Percentiles rank a stretch among this genome's conserved stretches.
These are phyloP conservation scores for Cadophora luteo-olivacea DNA, from an alignment of 2,329 filamentous ascomycete species.

Conservation along the genomic window DNA sequence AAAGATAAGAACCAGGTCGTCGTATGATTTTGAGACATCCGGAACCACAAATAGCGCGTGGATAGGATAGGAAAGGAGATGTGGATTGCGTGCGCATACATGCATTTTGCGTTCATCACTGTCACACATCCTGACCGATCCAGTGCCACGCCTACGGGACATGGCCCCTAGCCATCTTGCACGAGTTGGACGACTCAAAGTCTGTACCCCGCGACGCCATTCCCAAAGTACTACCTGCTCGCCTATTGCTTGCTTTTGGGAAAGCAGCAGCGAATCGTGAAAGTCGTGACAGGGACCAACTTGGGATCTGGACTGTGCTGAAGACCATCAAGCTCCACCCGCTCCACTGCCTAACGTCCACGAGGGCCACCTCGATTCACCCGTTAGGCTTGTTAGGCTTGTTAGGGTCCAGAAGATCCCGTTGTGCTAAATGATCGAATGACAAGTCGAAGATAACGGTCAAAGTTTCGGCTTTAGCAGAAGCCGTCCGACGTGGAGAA, in stretches of 20 bases:
- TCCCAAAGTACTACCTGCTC: background rate
- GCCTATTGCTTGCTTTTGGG: slow-evolving; percentile 3
- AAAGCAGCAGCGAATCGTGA: background rate
- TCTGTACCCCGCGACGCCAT: slow-evolving; percentile 7
- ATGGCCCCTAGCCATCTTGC: background rate
- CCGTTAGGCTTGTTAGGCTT: too few species aligned
- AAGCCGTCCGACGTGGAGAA: background rate
- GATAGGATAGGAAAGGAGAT: background rate
- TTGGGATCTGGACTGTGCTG: background rate
- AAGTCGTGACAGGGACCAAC: background rate
- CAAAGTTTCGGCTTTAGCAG: slow-evolving; percentile 4
- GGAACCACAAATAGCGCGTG: slow-evolving; percentile 2
- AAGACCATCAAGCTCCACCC: background rate
- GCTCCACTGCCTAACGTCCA: background rate
- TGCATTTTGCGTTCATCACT: background rate
- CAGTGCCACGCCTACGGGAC: slow-evolving; percentile 14
- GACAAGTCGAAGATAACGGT: background rate
- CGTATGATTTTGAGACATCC: slow-evolving; percentile 14
- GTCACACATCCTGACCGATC: slow-evolving; percentile 3
- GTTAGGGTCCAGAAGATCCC: background rate
- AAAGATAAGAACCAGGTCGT: background rate
- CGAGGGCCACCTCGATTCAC: background rate
- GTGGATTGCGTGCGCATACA: background rate
- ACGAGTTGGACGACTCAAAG: background rate
- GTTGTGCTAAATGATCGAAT: background rate